A percentile compares a stretch with the other conserved stretches of the same genome.
phyloP scores from a whole-genome alignment of 306 rosid genomes.

The Elaeagnus macrophylla region DNA sequence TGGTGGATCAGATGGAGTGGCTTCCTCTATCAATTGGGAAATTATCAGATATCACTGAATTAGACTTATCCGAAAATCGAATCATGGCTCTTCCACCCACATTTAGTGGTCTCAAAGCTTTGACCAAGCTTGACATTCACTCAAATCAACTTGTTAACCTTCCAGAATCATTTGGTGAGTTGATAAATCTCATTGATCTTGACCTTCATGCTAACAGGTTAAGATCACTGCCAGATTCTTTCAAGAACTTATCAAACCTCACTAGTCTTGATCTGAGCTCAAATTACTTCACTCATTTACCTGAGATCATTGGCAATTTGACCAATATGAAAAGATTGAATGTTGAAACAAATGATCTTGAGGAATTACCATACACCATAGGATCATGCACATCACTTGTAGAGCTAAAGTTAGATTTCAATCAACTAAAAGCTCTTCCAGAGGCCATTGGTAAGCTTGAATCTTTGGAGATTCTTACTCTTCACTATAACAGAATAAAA shows the following conservation, averaged over 20 bases:
- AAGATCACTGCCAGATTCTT: conserved; percentile 63
- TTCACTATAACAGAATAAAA: conserved; percentile 75
- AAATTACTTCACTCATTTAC: conserved; percentile 53
- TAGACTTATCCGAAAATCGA: conserved; percentile 73
- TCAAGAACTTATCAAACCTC: conserved; percentile 59
- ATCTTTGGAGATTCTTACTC: conserved; percentile 52
- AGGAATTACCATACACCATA: conserved; percentile 69
- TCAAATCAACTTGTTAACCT: conserved; percentile 81
- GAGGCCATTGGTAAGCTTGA: conserved; percentile 87
- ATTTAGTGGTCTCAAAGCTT: conserved; percentile 52
- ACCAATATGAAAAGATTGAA: conserved; percentile 48
- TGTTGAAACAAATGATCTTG: conserved; percentile 67
- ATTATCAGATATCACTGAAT: conserved; percentile 44
- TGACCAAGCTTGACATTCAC: conserved; percentile 72
- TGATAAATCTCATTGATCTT: conserved; percentile 56
- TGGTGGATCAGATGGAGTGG: conserved; percentile 75
- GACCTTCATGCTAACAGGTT: conserved; percentile 71
- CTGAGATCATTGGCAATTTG: conserved; percentile 59
- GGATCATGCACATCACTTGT: conserved; percentile 59
- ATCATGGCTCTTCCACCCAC: conserved; percentile 84
- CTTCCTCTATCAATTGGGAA: conserved; percentile 86
- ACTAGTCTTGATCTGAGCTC: conserved; percentile 62
- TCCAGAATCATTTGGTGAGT: conserved; percentile 73
- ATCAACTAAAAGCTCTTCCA: conserved; percentile 72
- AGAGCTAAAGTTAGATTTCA: conserved; percentile 63